A percentile compares a stretch with the other conserved stretches of the same genome.
Evolutionary conservation across 2,329 filamentous ascomycete species (phyloP).

Genomic region (Aspergillus pseudoviridinutans): DNA sequence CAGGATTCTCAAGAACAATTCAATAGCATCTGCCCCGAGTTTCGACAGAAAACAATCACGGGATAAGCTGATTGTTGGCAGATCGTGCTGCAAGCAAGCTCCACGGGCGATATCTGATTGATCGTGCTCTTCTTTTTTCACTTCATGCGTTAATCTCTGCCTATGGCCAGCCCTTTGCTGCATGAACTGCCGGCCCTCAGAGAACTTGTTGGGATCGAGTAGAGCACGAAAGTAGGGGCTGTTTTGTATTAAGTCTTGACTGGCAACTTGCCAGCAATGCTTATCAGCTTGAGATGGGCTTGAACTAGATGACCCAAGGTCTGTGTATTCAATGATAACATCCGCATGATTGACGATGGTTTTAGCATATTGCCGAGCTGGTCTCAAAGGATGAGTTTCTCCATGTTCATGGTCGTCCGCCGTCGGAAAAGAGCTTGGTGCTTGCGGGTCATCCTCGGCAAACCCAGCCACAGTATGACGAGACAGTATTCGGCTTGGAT

Average conservation of each 20-base stretch:
- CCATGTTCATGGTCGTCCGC: neutral
- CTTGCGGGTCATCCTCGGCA: neutral
- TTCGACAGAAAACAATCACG: constrained; percentile 21
- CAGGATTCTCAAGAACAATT: constrained; percentile 31
- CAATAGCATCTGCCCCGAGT: constrained; percentile 29
- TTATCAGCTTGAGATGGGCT: constrained; percentile 3
- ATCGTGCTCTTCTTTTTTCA: neutral
- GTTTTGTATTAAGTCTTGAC: constrained; percentile 25
- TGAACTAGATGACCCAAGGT: constrained; percentile 3
- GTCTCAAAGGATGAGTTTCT: neutral
- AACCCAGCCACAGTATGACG: neutral
- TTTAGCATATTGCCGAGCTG: constrained; percentile 7
- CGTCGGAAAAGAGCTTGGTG: neutral
- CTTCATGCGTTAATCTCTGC: neutral
- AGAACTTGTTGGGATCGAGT: constrained; percentile 41
- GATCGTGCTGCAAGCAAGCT: neutral
- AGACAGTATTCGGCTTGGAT: constrained; percentile 5
- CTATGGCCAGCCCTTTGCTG: constrained; percentile 20
- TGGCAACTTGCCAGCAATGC: constrained; percentile 33
- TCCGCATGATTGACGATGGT: constrained; percentile 30
- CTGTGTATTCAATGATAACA: constrained; percentile 33
- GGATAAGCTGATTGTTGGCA: constrained; percentile 29
- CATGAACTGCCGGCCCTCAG: constrained; percentile 34
- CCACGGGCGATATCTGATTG: neutral
- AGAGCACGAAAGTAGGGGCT: constrained; percentile 40